Percentiles rank a stretch among this genome's conserved stretches.
Evolutionary conservation across 352 stramenopile species (phyloP).

Genomic region (Nothophytophthora sp.): DNA sequence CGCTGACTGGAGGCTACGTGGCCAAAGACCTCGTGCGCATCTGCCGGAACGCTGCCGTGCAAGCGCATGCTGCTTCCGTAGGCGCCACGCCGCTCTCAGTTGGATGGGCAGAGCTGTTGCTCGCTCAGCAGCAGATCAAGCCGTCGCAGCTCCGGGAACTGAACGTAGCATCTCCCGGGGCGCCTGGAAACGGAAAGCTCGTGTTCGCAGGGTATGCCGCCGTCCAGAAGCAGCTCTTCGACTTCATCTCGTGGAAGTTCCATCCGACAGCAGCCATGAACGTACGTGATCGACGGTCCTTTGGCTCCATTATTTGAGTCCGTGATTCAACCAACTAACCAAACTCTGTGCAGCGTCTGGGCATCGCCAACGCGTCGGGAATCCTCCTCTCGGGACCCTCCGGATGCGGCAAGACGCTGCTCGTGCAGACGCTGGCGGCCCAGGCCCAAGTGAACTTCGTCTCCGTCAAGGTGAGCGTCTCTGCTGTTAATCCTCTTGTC

Average conservation of each 20-base stretch:
- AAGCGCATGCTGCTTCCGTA: conserved; percentile 22
- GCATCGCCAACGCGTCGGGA: conserved; percentile 63
- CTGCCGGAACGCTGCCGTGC: conserved; percentile 56
- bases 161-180: conserved; percentile 69
- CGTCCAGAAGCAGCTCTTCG: conserved; percentile 57
- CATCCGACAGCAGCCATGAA: conserved; percentile 59
- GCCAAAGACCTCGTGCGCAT: conserved; percentile 77
- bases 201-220: conserved; percentile 65
- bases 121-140: conserved; percentile 58
- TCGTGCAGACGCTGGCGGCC: conserved; percentile 66
- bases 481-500: too few relatives aligned
- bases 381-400: conserved; percentile 82
- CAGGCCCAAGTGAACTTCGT: conserved; percentile 77
- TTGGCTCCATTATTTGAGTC: neutral
- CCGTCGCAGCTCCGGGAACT: conserved; percentile 75
- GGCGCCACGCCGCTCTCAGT: conserved; percentile 4
- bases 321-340: conserved; percentile 8
- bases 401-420: conserved; percentile 79
- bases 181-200: conserved; percentile 8
- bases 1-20: conserved; percentile 73
- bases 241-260: conserved; percentile 75
- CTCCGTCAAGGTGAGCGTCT: conserved; percentile 74
- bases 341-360: conserved; percentile 44
- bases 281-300: conserved; percentile 37
- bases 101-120: conserved; percentile 47